phyloP scores from a whole-genome alignment of 2,329 filamentous ascomycete genomes.

The Ophioceras dolichostomum region DNA sequence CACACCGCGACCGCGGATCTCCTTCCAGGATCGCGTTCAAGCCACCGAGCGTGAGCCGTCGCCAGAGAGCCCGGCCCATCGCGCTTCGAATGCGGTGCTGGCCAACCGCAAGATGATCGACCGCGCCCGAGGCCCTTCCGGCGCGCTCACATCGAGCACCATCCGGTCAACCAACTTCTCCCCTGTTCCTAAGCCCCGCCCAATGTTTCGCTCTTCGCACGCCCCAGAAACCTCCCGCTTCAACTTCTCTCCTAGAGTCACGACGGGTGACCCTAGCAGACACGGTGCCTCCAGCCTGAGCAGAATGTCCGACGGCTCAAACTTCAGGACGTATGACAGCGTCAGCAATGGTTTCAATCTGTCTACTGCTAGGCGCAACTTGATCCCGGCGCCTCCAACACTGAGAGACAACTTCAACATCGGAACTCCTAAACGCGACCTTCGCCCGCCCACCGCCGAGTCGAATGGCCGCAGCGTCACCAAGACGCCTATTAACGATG shows the following conservation, averaged over 20 bases:
- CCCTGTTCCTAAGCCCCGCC: constrained; percentile 17
- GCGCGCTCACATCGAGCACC: constrained; percentile 11
- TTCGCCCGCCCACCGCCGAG: constrained; percentile 32
- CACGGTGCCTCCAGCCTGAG: no score
- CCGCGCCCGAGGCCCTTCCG: constrained; percentile 18
- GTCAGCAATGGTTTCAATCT: no score
- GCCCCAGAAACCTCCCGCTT: constrained; percentile 14
- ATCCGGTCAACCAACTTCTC: constrained; percentile 15
- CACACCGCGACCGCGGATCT: constrained; percentile 7
- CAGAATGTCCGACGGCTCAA: no score
- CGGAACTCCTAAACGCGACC: constrained; percentile 29
- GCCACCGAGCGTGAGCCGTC: constrained; percentile 11
- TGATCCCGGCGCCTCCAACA: no score
- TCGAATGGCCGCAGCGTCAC: constrained; percentile 35
- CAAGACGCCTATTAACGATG: constrained; percentile 34
- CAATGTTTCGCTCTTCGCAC: constrained; percentile 21
- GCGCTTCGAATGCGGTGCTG: constrained; percentile 18
- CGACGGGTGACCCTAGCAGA: no score
- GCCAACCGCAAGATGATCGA: constrained; percentile 21
- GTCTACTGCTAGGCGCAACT: no score
- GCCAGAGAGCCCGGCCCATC: constrained; percentile 18
- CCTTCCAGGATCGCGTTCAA: constrained; percentile 8
- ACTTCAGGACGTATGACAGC: no score
- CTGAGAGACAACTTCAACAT: no score
- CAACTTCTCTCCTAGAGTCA: no score